These are phyloP conservation scores for Hypsizygus ulmarius DNA, from an alignment of 1,284 basidiomycete species.

Conservation along the genomic window DNA sequence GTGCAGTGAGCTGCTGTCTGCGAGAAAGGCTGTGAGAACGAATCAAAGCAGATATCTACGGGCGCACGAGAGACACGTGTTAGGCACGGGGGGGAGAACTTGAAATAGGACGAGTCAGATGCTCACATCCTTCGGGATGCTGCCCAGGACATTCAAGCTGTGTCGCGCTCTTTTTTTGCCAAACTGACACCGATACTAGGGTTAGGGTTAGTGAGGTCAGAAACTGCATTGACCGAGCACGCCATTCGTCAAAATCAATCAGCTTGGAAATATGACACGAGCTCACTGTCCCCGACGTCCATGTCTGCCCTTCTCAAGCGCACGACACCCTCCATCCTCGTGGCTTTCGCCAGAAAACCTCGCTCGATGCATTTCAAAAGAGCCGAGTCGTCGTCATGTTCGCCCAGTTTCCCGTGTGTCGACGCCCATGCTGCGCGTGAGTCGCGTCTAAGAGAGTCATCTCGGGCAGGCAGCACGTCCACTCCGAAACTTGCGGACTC, in stretches of 20 bases:
- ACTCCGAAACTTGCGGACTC: constrained; percentile 30
- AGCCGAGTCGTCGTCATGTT: constrained; percentile 9
- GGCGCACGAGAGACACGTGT: constrained; percentile 40
- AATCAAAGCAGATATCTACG: constrained; percentile 36
- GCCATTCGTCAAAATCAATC: no score
- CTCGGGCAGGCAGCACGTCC: constrained; percentile 18
- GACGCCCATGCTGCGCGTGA: constrained; percentile 70
- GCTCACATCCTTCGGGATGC: constrained; percentile 34
- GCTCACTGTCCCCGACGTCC: neutral
- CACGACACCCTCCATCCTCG: constrained; percentile 1
- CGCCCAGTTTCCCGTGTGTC: constrained; percentile 71
- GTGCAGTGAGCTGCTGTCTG: constrained; percentile 20
- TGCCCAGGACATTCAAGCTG: constrained; percentile 30
- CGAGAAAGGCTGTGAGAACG: constrained; percentile 36
- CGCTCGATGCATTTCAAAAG: constrained; percentile 1
- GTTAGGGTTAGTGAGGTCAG: constrained; percentile 10
- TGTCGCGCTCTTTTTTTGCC: constrained; percentile 16
- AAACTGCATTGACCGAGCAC: no score
- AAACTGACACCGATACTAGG: constrained; percentile 3
- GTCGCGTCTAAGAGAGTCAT: constrained; percentile 42
- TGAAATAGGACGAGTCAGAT: constrained; percentile 17
- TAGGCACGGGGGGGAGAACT: constrained; percentile 38
- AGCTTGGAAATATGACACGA: no score
- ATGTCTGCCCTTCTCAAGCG: neutral
- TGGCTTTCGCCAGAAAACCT: neutral